Percentiles rank a stretch among this genome's conserved stretches.
Evolutionary conservation across 2,329 filamentous ascomycete species (phyloP).

Genomic region (Proliferodiscus dingleyae): DNA sequence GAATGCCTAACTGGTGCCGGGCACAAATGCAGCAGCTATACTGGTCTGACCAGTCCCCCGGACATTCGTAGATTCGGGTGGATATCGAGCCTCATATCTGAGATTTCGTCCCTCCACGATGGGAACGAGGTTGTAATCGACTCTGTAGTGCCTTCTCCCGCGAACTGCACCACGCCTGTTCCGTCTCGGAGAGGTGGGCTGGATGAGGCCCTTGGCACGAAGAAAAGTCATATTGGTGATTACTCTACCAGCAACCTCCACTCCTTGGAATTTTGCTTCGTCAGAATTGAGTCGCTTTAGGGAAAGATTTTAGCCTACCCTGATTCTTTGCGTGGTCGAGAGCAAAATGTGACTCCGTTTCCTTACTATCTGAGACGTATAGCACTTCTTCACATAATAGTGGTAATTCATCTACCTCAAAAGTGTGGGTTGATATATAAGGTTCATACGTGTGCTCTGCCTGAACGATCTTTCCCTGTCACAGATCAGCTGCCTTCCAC

Average conservation of each 20-base stretch:
- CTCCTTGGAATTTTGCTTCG: not conserved
- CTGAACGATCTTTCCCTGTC: conserved; percentile 9
- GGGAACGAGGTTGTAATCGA: conserved; percentile 8
- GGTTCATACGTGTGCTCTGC: conserved; percentile 1
- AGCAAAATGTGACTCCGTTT: conserved; percentile 6
- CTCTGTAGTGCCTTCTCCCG: not conserved
- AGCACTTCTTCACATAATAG: conserved; percentile 7
- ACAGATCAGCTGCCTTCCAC: not conserved
- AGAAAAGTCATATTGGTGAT: conserved; percentile 10
- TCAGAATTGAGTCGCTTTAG: not conserved
- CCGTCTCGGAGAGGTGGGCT: not conserved
- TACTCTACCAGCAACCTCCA: conserved; percentile 5
- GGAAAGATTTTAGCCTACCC: not conserved
- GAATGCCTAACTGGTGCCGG: not conserved
- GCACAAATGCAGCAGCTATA: conserved; percentile 9
- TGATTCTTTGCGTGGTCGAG: conserved; percentile 6
- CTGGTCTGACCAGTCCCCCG: not conserved
- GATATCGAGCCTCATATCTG: conserved; percentile 9
- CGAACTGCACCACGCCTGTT: not conserved
- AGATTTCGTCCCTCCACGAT: conserved; percentile 9
- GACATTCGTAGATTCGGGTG: not conserved
- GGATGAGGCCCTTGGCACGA: conserved; percentile 2
- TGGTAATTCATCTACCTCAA: not conserved
- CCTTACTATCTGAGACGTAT: conserved; percentile 3
- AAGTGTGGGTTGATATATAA: conserved; percentile 4